phyloP scores from a whole-genome alignment of 129 eudicot species.

The sunflower (Helianthus annuus) region HanXRQr2.0-SUNRISE NC_035438.2:84955077-84955576 shows the following conservation, averaged over 20 bases:
- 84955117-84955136: constrained; percentile 94
- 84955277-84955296: constrained; percentile 92
- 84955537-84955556: too few species aligned
- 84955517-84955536: too few species aligned
- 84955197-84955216: constrained; percentile 96
- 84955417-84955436: background rate
- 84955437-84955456: background rate
- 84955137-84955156: constrained; percentile 94
- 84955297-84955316: constrained; percentile 50
- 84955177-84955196: constrained; percentile 98
- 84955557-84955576: too few species aligned
- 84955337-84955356: constrained; percentile 8
- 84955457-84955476: background rate
- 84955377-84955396: background rate
- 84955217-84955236: constrained; percentile 99
- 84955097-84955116: constrained; percentile 97
- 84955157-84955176: constrained; percentile 97
- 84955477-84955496: too few species aligned
- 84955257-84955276: constrained; percentile 94
- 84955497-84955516: too few species aligned
- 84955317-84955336: background rate
- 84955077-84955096: constrained; percentile 91
- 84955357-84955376: background rate
- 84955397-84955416: background rate
- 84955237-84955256: constrained; percentile 94